Evolutionary conservation across 2,329 filamentous ascomycete genomes (phyloP), one percentile per base, ranked within the genome.

Genomic region (Lecanicillium sp.): DNA sequence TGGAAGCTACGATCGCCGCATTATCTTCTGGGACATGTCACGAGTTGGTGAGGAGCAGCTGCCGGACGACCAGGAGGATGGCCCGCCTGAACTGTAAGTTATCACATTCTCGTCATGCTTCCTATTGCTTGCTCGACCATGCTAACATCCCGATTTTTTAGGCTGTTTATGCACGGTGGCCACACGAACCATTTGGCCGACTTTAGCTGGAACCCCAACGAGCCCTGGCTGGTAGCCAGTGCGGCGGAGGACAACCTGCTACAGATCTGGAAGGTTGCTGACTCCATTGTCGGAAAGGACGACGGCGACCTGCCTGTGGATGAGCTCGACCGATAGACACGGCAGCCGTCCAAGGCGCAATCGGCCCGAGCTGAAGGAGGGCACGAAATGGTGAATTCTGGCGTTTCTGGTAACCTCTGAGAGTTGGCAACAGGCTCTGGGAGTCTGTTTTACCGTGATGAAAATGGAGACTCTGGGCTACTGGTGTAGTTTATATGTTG

Each of bases 161-260:
- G 85, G 33, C 69, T 98, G 2, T 98, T 98, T 65, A 97, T 98
- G 89, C 92, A 98, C 55, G 92, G 92, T 44, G 92, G 92, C 22
- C 94, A 98, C 67, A 98, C 92, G 10, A 96, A 96, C 64, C 84
- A 94, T 49, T 79, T 98, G 45, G 88, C 87, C 27, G 94, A 98
- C 62, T 98, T 98, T 56, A 90, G 84, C 64, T 98, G 90, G 90
- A 98, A 98, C 62, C 79, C 80, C 50, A 95, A 94, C 58, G 88
- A 96, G 54, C 89, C 90, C 4, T 98, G 94, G 94, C 78, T 96
- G 40, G 85, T 98, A 49, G 89, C 88, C 60, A 94, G 86, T 44
- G 89, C 92, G 13, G 92, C 90, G 1, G 94, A 98, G 59, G 92
- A 98, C 65, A 98, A 98, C 57, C 71, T 97, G 49, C 75, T 98